Evolutionary conservation across 495 filamentous ascomycete species (phyloP).

Genomic region (Aspergillus bertholletiae): DNA sequence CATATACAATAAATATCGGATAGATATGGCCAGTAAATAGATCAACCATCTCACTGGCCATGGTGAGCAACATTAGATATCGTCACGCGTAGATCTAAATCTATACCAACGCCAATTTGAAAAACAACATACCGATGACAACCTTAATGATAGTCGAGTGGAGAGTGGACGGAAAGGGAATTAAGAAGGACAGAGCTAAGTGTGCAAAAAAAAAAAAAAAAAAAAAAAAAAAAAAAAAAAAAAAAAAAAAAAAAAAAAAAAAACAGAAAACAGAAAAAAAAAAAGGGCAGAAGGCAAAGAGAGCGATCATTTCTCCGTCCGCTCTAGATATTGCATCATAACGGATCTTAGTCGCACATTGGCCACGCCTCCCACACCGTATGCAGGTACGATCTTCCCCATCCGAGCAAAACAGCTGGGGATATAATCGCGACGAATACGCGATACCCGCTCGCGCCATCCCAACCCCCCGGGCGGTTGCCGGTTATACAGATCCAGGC

Average conservation of each 20-base stretch:
- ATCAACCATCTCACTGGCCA: neutral
- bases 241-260: neutral
- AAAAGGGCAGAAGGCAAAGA: neutral
- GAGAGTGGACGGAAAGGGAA: neutral
- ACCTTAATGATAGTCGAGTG: neutral
- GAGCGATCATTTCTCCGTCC: constrained; percentile 5
- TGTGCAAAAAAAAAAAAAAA: neutral
- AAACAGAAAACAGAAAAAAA: neutral
- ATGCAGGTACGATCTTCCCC: constrained; percentile 89
- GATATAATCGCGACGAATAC: constrained; percentile 72
- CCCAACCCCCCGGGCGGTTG: constrained; percentile 39
- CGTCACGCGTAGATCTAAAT: neutral
- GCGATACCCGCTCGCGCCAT: constrained; percentile 56
- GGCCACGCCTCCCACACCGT: constrained; percentile 87
- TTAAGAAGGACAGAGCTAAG: neutral
- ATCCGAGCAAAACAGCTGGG: constrained; percentile 77
- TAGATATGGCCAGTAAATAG: neutral
- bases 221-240: constrained; percentile 2
- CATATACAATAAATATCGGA: neutral
- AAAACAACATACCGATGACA: neutral
- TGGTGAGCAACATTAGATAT: neutral
- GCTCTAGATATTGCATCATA: constrained; percentile 52
- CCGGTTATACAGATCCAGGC: constrained; percentile 86
- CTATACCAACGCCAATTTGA: neutral
- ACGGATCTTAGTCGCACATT: constrained; percentile 68